These are phyloP conservation scores for Chrysosporium keratinophilum DNA, from an alignment of 2,329 filamentous ascomycete species.

Conservation along the genomic window DNA sequence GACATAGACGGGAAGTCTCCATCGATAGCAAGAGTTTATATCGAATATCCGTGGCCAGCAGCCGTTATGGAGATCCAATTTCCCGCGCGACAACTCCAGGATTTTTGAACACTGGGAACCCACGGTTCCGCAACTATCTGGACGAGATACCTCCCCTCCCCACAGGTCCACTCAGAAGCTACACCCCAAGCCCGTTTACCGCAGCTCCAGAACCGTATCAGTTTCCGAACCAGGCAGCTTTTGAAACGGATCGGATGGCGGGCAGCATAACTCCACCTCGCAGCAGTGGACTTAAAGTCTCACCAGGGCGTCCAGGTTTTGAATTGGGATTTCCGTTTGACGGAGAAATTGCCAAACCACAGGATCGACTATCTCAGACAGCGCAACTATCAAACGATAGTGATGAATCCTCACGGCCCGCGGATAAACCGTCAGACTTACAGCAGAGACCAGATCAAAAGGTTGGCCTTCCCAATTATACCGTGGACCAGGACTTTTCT, in stretches of 20 bases:
- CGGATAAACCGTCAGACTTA: neutral
- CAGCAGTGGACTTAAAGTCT: neutral
- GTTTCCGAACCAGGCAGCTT: constrained; percentile 13
- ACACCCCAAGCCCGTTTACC: constrained; percentile 12
- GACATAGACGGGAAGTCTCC: constrained; percentile 16
- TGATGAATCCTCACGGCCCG: neutral
- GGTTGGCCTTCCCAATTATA: constrained; percentile 9
- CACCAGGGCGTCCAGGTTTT: constrained; percentile 6
- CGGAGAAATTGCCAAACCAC: neutral
- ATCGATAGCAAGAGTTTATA: constrained; percentile 17
- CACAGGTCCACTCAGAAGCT: constrained; percentile 12
- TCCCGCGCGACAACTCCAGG: constrained; percentile 7
- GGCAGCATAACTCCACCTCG: neutral
- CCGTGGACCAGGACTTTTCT: constrained; percentile 24
- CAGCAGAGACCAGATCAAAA: neutral
- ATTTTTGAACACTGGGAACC: constrained; percentile 5
- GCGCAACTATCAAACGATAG: neutral
- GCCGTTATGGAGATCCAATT: constrained; percentile 11
- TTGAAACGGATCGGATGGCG: constrained; percentile 31
- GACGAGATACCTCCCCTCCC: constrained; percentile 17
- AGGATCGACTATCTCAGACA: constrained; percentile 4
- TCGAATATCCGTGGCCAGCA: constrained; percentile 15
- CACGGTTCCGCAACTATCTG: constrained; percentile 10
- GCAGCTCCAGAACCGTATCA: constrained; percentile 9
- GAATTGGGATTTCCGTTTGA: constrained; percentile 7